Percentiles rank a stretch among this genome's conserved stretches.
Conservation (phyloP, 2,329 filamentous ascomycete genomes). For the Aspergillus pseudoterreus region DNA sequence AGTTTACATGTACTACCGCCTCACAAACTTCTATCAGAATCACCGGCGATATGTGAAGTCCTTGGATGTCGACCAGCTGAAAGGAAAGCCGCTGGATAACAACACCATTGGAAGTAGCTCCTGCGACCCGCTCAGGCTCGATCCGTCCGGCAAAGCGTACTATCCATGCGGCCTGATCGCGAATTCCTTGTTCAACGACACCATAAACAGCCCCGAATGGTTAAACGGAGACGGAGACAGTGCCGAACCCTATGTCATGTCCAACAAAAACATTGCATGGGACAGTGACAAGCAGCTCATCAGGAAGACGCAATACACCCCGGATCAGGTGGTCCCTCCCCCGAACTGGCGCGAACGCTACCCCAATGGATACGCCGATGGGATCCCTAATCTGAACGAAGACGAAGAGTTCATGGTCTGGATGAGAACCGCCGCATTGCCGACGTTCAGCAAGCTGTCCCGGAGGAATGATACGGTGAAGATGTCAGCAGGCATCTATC, state of each 20-base stretch:
- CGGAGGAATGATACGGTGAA: constrained; percentile 69
- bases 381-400: constrained; percentile 67
- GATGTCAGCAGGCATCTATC: constrained; percentile 70
- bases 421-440: constrained; percentile 96
- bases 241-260: constrained; percentile 69
- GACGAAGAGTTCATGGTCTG: constrained; percentile 93
- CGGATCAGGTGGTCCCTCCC: constrained; percentile 68
- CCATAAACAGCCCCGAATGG: constrained; percentile 64
- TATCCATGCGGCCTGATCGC: constrained; percentile 96
- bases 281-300: constrained; percentile 77
- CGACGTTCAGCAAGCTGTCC: constrained; percentile 90
- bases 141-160: constrained; percentile 63
- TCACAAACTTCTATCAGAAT: constrained; percentile 99
- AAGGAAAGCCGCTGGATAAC: constrained; percentile 62
- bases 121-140: constrained; percentile 68
- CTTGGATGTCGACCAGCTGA: constrained; percentile 77
- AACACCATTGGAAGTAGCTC: constrained; percentile 62
- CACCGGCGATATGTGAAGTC: constrained; percentile 94
- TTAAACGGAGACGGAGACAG: constrained; percentile 45
- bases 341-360: constrained; percentile 78
- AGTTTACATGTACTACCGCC: constrained; percentile 88
- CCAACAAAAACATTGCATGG: constrained; percentile 79
- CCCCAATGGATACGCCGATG: constrained; percentile 63
- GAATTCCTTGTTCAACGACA: constrained; percentile 97
- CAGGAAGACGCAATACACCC: constrained; percentile 63